Base-by-base conservation (phyloP, 176 grass and related monocot genomes). In the Cocos nucifera region DNA sequence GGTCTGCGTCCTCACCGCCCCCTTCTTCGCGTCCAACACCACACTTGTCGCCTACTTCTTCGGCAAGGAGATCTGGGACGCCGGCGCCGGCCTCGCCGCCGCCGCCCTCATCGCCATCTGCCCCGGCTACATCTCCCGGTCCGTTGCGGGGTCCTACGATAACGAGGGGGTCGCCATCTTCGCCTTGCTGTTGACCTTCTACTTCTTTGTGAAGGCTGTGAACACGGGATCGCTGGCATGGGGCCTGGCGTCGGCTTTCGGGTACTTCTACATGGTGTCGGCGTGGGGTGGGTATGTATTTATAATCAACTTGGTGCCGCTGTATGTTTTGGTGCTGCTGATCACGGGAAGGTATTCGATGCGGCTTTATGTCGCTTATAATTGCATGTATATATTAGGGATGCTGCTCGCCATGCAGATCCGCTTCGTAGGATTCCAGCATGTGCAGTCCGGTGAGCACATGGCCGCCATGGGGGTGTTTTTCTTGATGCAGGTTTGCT, bases 191-290 rank as follows among this genome's bases (percentile, higher is more conserved):
- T 76, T 98, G 54, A 98, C 93, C n/a, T 98, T 98, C 76, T 98
- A 98, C 72, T 77, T 98, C 44, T 98, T 98, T 65, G 93, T 98
- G 15, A 89, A 89, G 53, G 93, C 93, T 9, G 88, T 98, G 61
- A 98, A 98, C 77, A 92, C 84, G 5, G 93, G 93, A 15, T 98
- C 88, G 22, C 82, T 98, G 7, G 70, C 88, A 16, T 98, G 93
- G 93, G 23, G 88, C 5, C 84, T 98, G 3, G 87, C 79, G 48
- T 91, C 93, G 1, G 93, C 93, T 16, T 98, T 98, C 54, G 84
- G 87, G 0, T 98, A 98, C 73, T 98, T 98, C 74, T 98, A 98
- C 77, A 98, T 98, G 93, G 93, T 98, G 25, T 98, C 93, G 2
- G 93, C 93, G 1, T 98, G 93, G 93, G 93, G 93, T 76, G 93